Conservation (phyloP, 192 early-diverging fungal species). For the Gryganskiella cystojenkinii region DNA sequence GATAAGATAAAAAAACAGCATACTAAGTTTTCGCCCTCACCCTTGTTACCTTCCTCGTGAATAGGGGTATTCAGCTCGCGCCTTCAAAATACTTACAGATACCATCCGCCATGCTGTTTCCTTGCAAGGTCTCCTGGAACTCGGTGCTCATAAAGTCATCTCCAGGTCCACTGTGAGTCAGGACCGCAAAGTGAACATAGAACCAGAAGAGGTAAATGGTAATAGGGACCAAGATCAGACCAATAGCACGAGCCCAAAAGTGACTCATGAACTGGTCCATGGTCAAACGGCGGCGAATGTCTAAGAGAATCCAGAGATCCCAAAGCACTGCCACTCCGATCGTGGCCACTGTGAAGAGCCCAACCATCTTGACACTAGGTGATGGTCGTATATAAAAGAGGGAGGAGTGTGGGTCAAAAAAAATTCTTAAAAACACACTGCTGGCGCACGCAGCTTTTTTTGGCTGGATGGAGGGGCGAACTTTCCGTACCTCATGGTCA, state of each 20-base stretch:
- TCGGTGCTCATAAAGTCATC: constrained; percentile 92
- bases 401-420: too few species aligned
- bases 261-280: constrained; percentile 80
- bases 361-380: constrained; percentile 93
- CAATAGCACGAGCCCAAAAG: constrained; percentile 86
- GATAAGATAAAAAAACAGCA: too few species aligned
- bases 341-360: constrained; percentile 85
- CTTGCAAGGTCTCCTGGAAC: constrained; percentile 87
- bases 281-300: constrained; percentile 79
- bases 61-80: too few species aligned
- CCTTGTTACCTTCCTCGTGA: too few species aligned
- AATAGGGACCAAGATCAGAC: constrained; percentile 85
- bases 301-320: constrained; percentile 94
- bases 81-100: constrained; percentile 45
- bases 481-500: constrained; percentile 61
- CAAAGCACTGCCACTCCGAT: constrained; percentile 86
- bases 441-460: too few species aligned
- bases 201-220: constrained; percentile 88
- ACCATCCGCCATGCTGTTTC: constrained; percentile 77
- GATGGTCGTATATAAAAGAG: not conserved
- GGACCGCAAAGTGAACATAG: constrained; percentile 90
- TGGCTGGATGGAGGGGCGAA: too few species aligned
- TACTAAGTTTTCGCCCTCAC: too few species aligned
- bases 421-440: too few species aligned
- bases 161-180: constrained; percentile 86